Conservation (phyloP, 768 basidiomycete species). For the Psilocybe cyanescens region DNA sequence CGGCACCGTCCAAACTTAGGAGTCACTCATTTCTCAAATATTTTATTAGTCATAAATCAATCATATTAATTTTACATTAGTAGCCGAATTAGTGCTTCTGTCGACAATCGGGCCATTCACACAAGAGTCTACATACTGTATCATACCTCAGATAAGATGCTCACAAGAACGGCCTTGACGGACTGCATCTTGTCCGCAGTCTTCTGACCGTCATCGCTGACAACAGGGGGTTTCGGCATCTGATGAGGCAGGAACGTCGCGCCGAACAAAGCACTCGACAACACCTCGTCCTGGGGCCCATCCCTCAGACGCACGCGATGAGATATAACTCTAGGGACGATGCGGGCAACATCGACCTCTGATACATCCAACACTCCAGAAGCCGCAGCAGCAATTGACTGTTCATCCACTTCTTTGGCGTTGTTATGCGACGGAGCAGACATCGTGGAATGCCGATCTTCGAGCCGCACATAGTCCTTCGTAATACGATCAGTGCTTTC, state of each 20-base stretch:
- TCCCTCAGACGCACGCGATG: slow-evolving; percentile 76
- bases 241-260: slow-evolving; percentile 45
- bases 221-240: slow-evolving; percentile 3
- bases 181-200: slow-evolving; percentile 36
- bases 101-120: background rate
- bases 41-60: background rate
- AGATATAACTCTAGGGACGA: slow-evolving; percentile 72
- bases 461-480: slow-evolving; percentile 10
- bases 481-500: slow-evolving; percentile 3
- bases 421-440: background rate
- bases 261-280: slow-evolving; percentile 65
- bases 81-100: no score
- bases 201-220: slow-evolving; percentile 18
- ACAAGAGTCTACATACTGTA: background rate
- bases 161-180: slow-evolving; percentile 68
- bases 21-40: background rate
- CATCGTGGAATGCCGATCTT: slow-evolving; percentile 1
- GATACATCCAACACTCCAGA: slow-evolving; percentile 56
- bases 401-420: background rate
- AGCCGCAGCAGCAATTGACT: background rate
- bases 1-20: background rate
- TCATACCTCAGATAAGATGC: slow-evolving; percentile 21
- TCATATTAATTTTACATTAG: background rate
- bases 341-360: slow-evolving; percentile 75
- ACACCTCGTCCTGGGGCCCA: slow-evolving; percentile 70